Percentiles rank a stretch among this genome's conserved stretches.
These are phyloP conservation scores for Diaporthe destruens DNA, from an alignment of 2,329 filamentous ascomycete genomes.

Conservation along the genomic window DNA sequence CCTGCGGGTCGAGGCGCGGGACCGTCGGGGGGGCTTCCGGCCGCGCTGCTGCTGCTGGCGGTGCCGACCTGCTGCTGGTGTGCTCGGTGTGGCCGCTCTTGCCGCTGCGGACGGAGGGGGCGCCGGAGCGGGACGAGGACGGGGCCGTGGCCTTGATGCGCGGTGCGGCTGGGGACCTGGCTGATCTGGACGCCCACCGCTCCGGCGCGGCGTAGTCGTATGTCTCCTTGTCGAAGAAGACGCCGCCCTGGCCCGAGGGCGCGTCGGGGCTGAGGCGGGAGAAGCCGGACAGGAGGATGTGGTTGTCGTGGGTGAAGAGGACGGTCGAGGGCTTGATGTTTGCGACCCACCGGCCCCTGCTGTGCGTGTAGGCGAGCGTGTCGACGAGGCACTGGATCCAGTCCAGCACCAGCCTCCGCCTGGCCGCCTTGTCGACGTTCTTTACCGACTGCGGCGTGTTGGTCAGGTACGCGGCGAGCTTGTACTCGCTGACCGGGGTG, in stretches of 20 bases:
- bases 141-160: constrained; percentile 50
- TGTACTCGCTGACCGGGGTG: constrained; percentile 75
- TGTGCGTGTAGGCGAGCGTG: constrained; percentile 76
- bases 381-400: constrained; percentile 82
- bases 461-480: constrained; percentile 75
- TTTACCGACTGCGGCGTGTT: constrained; percentile 73
- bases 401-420: constrained; percentile 73
- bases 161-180: constrained; percentile 45
- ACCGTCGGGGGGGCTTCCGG: constrained; percentile 48
- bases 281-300: constrained; percentile 76
- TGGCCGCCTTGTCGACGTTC: constrained; percentile 69
- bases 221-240: constrained; percentile 73
- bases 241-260: constrained; percentile 56
- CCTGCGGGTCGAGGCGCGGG: constrained; percentile 64
- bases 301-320: constrained; percentile 73
- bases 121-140: constrained; percentile 50
- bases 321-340: constrained; percentile 80
- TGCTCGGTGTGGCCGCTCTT: constrained; percentile 48
- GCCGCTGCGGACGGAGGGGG: constrained; percentile 52
- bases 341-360: constrained; percentile 72
- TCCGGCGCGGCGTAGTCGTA: constrained; percentile 83
- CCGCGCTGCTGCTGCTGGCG: neutral
- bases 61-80: constrained; percentile 35
- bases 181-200: constrained; percentile 64
- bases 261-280: constrained; percentile 60